Conservation (phyloP, 139 green algal species). For the Chlamydomonas sp. region DNA sequence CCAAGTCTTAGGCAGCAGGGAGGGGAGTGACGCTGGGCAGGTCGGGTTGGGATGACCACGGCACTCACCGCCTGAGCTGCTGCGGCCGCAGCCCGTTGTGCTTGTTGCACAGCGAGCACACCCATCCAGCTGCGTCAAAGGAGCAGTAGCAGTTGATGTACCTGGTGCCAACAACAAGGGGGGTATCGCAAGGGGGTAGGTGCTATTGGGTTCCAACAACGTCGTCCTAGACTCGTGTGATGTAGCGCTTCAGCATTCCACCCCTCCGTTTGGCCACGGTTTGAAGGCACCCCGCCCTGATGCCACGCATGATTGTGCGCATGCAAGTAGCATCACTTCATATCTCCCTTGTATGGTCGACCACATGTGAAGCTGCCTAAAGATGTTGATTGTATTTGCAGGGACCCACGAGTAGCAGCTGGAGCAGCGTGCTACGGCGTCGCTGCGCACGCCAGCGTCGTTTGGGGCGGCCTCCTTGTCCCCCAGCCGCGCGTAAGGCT, state of each 20-base stretch:
- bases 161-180: constrained; percentile 30
- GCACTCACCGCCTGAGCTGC: constrained; percentile 12
- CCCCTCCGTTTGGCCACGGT: too few relatives aligned
- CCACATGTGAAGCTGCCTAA: not conserved
- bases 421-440: constrained; percentile 65
- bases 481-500: constrained; percentile 31
- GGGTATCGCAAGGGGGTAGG: not conserved
- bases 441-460: not conserved
- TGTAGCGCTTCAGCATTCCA: too few relatives aligned
- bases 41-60: not conserved
- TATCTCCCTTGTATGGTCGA: too few relatives aligned
- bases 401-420: constrained; percentile 66
- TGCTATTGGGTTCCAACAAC: not conserved
- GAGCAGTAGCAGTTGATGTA: constrained; percentile 77
- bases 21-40: not conserved
- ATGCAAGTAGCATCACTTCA: too few relatives aligned
- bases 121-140: constrained; percentile 63
- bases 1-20: not conserved
- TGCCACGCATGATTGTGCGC: too few relatives aligned
- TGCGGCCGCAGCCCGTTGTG: constrained; percentile 51
- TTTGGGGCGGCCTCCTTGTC: constrained; percentile 16
- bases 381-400: not conserved
- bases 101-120: constrained; percentile 77
- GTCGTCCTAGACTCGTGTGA: too few relatives aligned
- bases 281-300: too few relatives aligned